phyloP scores from a whole-genome alignment of 169 alveolate species.

The Plasmodium gonderi region DNA sequence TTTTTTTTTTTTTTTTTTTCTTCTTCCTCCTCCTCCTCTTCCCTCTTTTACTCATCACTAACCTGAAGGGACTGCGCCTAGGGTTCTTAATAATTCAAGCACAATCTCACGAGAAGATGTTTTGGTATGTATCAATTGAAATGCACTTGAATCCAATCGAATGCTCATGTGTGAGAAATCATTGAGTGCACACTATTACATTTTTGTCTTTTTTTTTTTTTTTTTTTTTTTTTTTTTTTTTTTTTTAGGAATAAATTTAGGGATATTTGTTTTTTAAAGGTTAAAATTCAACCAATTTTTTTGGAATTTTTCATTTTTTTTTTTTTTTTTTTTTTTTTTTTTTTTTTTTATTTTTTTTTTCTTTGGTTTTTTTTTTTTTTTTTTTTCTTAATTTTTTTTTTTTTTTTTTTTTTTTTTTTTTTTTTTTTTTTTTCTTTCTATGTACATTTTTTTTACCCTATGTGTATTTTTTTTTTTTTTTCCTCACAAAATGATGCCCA shows the following conservation, averaged over 20 bases:
- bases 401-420: conserved; percentile 1
- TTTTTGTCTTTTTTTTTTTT: not conserved
- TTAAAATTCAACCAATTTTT: not conserved
- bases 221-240: conserved; percentile 23
- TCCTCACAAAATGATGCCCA: not conserved
- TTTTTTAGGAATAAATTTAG: conserved; percentile 50
- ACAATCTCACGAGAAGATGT: conserved; percentile 46
- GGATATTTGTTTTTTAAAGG: conserved; percentile 48
- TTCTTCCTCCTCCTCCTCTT: too few species aligned
- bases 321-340: not conserved
- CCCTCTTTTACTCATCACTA: not conserved
- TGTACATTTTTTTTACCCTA: not conserved
- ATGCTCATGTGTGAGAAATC: not conserved
- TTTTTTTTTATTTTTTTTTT: not conserved
- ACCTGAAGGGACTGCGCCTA: conserved; percentile 17
- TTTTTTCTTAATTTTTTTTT: not conserved
- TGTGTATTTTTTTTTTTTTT: too few species aligned
- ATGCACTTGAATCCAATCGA: not conserved
- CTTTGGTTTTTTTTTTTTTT: too few species aligned
- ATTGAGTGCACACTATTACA: not conserved
- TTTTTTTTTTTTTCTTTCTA: not conserved
- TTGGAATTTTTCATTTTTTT: not conserved
- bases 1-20: not conserved
- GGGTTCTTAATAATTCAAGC: conserved; percentile 63
- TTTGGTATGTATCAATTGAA: conserved; percentile 9